Base-by-base conservation (phyloP, 2,329 filamentous ascomycete species). In the Neodidymelliopsis sp. region DNA sequence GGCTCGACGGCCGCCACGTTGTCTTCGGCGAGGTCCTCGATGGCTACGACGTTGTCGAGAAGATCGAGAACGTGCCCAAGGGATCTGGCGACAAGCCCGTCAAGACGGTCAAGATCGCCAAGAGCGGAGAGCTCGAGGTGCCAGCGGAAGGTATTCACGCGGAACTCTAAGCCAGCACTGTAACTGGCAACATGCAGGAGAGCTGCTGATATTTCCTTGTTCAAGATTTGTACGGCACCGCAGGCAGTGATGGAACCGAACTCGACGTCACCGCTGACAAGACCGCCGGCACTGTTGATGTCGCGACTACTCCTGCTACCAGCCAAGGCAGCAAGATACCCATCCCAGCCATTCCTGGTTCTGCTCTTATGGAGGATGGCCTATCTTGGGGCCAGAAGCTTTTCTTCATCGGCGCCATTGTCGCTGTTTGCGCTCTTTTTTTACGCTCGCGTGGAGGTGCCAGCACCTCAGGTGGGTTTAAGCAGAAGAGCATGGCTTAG, bases 81-180 rank as follows among this genome's bases (percentile, higher is more conserved):
- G 75, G 72, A 57, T 63, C 79, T 33, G 82, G 83, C 62, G 88
- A 92, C 78, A 88, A 85, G 77, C 90, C 90, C 20, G 71, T 73
- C 55, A 76, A 86, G 77, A 71, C 80, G 15, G 80, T 94, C 76
- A 92, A 86, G 81, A 91, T 95, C 69, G 82, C 74, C 73, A 90
- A 91, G 83, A 90, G 88, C 77, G 90, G 90, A 75, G 89, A 93
- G 81, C 79, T 94, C 65, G 83, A 87, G 74, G 87, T 92, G 61
- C 88, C 89, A 73, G 80, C 85, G 81, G 90, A 94, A 94, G 90
- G 90, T 94, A 93, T 91, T 81, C 88, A 91, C 79, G 84, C 87
- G 78, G 90, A 94, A 79, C 88, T 94, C 77, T 94, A 88, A 83
- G 79, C 77, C 60, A 59, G 59, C 57, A 56, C 49, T 48, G 56